Base-by-base conservation (phyloP, 2,329 filamentous ascomycete species). In the Aciculosporium take region DNA sequence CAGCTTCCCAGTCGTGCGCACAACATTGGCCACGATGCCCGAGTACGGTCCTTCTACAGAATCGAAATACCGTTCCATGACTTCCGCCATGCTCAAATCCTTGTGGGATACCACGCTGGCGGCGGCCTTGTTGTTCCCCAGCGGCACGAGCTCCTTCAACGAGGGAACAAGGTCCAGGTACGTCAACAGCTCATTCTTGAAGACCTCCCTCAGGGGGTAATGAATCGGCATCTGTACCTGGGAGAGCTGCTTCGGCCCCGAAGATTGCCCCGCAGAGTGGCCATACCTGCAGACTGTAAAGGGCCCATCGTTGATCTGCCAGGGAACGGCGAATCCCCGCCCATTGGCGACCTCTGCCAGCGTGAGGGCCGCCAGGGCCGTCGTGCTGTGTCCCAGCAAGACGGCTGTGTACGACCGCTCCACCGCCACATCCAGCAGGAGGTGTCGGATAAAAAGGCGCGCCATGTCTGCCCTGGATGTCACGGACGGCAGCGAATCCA, bases 1-100 rank as follows among this genome's bases (percentile, higher is more conserved):
- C 31, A 96, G 69, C 61, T 93, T 94, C 39, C 78, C 80, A n/a
- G 84, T 81, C 27, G 89, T 98, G 47, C 86, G 77, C 5, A 95
- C 89, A 8, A 98, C 91, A 57, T 98, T 98, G 25, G 88, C 82
- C 49, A 98, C 88, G 42, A 96, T 86, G 42, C 84, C 85, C 3
- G 88, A 84, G 54, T 93, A 95, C 45, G 81, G 82, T 49, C 77
- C 75, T 56, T 94, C 88, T 13, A 94, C 59, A 30, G 85, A 31
- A 49, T 77, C 75, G 54, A 98, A 94, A 59, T 95, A 98, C 43
- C 86, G 79, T 44, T 71, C 66, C 80, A 96, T 88, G 41, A 98
- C 73, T 50, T 88, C 81, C 55, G 95, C 87, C 52, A 98, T 95
- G 35, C 86, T 93, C 35, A 85, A 72, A 49, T 86, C 81, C 55